A percentile compares a stretch with the other conserved stretches of the same genome.
Evolutionary conservation across 176 grass and related monocot genomes (phyloP).

Genomic region (Avena sativa): DNA sequence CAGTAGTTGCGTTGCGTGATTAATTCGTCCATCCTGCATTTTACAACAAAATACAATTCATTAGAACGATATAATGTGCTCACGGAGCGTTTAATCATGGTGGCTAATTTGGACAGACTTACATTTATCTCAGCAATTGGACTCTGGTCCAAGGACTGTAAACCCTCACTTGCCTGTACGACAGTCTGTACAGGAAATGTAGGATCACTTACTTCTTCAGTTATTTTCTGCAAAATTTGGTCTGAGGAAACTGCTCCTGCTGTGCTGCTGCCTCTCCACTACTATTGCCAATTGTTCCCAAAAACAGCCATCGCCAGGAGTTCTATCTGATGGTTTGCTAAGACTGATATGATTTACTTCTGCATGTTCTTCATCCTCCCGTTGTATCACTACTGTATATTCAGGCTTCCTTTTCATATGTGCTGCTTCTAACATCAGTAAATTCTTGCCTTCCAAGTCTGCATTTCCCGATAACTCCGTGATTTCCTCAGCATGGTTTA

Average conservation of each 20-base stretch:
- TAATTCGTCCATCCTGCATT: conserved; percentile 35
- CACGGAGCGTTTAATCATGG: not conserved
- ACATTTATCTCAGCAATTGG: conserved; percentile 36
- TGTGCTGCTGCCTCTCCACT: not conserved
- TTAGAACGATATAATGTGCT: not conserved
- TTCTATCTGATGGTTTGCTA: conserved; percentile 27
- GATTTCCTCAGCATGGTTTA: conserved; percentile 27
- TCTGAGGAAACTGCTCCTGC: not conserved
- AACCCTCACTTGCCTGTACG: conserved; percentile 1
- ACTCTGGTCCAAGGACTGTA: conserved; percentile 7
- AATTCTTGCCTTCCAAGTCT: conserved; percentile 33
- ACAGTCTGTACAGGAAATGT: not conserved
- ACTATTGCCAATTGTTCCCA: not conserved
- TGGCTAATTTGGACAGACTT: conserved; percentile 40
- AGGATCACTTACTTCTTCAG: conserved; percentile 31
- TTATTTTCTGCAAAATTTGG: conserved; percentile 25
- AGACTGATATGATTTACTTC: not conserved
- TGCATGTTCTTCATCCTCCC: not conserved
- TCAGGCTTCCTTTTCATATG: conserved; percentile 19
- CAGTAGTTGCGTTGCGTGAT: not conserved
- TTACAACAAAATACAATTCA: not conserved
- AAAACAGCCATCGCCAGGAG: not conserved
- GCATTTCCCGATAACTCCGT: conserved; percentile 7
- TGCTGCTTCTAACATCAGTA: conserved; percentile 36
- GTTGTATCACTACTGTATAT: not conserved